Conservation (phyloP, 331 rosid genomes). For the Malus hybrid region DNA sequence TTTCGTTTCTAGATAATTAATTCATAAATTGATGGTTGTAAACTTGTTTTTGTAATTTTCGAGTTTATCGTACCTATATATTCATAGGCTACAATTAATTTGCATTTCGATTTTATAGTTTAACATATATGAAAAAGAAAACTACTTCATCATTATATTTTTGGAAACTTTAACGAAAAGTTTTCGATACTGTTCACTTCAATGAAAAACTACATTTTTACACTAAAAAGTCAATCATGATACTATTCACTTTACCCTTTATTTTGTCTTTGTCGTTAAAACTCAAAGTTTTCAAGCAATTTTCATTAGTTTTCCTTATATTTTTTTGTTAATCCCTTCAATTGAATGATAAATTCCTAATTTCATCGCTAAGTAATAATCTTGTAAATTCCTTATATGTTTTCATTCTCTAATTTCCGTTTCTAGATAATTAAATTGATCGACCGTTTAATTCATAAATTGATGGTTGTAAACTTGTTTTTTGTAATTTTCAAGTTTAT, state of each 20-base stretch:
- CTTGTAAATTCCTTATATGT: background rate
- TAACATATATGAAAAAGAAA: background rate
- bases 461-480: no score
- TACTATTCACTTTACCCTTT: no score
- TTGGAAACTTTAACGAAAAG: no score
- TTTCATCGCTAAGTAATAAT: background rate
- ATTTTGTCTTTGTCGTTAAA: no score
- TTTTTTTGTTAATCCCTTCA: background rate
- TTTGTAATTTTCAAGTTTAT: no score
- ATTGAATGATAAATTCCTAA: background rate
- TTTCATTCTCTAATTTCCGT: background rate
- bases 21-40: background rate
- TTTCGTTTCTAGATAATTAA: background rate
- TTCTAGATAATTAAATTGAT: background rate
- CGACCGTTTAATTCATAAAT: background rate
- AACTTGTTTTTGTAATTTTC: no score
- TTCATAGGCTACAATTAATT: no score
- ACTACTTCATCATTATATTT: background rate
- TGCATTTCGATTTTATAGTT: background rate
- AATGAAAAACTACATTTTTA: no score
- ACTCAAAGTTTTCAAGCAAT: no score
- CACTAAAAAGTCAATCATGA: no score
- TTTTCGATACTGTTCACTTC: no score
- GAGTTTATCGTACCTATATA: no score
- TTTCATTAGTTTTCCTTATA: background rate